phyloP scores from a whole-genome alignment of 2,329 filamentous ascomycete species.

The Xylariaceae sp. region DNA sequence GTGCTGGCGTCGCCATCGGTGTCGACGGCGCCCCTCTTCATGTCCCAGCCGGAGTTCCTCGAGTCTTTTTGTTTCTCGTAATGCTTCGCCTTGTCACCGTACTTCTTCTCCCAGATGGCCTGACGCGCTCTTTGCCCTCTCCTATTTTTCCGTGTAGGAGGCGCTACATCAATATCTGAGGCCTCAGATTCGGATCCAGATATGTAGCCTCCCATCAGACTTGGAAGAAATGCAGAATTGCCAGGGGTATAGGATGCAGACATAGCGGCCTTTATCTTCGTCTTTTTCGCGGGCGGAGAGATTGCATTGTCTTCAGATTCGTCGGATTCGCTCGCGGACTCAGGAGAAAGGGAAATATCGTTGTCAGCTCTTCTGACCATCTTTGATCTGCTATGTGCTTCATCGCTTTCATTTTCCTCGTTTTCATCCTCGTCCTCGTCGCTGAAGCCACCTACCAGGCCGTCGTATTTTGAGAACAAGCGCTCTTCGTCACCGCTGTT shows the following conservation, averaged over 20 bases:
- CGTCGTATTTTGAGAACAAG: slow-evolving; percentile 41
- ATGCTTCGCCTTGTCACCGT: slow-evolving; percentile 66
- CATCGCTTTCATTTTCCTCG: slow-evolving; percentile 31
- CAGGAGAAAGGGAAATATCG: slow-evolving; percentile 26
- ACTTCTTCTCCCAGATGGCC: slow-evolving; percentile 78
- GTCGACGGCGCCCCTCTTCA: slow-evolving; percentile 50
- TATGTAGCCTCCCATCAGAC: slow-evolving; percentile 75
- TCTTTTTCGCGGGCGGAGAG: slow-evolving; percentile 30
- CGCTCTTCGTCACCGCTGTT: slow-evolving; percentile 34
- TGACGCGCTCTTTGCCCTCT: slow-evolving; percentile 74
- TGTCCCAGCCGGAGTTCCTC: slow-evolving; percentile 55
- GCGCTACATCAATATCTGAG: slow-evolving; percentile 62
- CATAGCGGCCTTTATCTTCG: slow-evolving; percentile 23
- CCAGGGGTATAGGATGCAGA: slow-evolving; percentile 20
- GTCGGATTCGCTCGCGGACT: slow-evolving; percentile 26
- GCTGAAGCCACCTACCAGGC: slow-evolving; percentile 42
- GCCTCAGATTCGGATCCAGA: slow-evolving; percentile 66
- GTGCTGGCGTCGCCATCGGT: slow-evolving; percentile 26
- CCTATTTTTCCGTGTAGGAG: slow-evolving; percentile 63
- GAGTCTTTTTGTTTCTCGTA: slow-evolving; percentile 34
- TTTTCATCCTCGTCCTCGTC: slow-evolving; percentile 39
- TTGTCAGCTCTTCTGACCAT: slow-evolving; percentile 20
- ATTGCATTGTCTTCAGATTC: slow-evolving; percentile 26
- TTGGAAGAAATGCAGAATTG: slow-evolving; percentile 65
- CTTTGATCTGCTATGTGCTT: slow-evolving; percentile 22